Conservation (phyloP, 2,329 filamentous ascomycete genomes). For the Tolypocladium album region DNA sequence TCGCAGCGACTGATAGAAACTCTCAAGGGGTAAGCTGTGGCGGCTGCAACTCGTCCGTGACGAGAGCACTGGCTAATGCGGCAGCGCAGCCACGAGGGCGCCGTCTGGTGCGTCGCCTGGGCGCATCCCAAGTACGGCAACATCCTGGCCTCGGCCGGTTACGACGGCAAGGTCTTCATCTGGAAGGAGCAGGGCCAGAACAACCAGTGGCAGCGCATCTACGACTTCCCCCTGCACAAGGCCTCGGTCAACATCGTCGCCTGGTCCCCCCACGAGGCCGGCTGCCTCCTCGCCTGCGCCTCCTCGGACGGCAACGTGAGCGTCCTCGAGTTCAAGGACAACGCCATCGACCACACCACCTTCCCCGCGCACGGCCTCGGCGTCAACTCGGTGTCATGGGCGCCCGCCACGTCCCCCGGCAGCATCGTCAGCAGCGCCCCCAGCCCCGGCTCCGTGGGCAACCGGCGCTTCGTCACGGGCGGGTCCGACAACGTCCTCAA, state of each 20-base stretch:
- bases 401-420: conserved; percentile 73
- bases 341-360: conserved; percentile 78
- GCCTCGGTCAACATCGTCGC: conserved; percentile 93
- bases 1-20: conserved; percentile 84
- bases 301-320: conserved; percentile 89
- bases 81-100: conserved; percentile 71
- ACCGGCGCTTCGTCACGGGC: conserved; percentile 84
- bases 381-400: conserved; percentile 94
- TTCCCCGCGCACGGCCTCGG: conserved; percentile 90
- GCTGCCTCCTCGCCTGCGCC: conserved; percentile 88
- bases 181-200: conserved; percentile 75
- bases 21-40: conserved; percentile 61
- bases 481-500: conserved; percentile 90
- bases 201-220: conserved; percentile 72
- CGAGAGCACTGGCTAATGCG: neutral
- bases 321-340: conserved; percentile 95
- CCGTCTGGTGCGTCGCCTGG: conserved; percentile 97
- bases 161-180: conserved; percentile 97
- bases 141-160: conserved; percentile 88
- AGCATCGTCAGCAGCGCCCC: conserved; percentile 68
- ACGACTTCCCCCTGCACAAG: conserved; percentile 88
- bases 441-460: conserved; percentile 46
- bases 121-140: conserved; percentile 98
- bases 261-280: conserved; percentile 94
- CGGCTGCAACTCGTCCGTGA: neutral